Percentiles rank a stretch among this genome's conserved stretches.
These are phyloP conservation scores for Ochetophila trinervis DNA, from an alignment of 306 rosid species.

Conservation along the genomic window DNA sequence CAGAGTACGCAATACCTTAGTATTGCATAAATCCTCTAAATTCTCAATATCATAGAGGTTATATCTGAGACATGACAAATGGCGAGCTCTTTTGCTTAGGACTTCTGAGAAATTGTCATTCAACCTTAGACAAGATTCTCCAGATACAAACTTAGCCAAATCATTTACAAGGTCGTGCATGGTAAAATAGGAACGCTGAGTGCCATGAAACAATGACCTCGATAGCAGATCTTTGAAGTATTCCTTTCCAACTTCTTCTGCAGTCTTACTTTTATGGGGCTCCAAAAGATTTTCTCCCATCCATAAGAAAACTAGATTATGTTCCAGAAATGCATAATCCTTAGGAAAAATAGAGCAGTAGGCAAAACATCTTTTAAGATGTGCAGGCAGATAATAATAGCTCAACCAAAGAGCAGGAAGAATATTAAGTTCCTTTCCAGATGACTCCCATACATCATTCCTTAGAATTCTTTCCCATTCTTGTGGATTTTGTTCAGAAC, in stretches of 20 bases:
- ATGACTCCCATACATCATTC: too few relatives aligned
- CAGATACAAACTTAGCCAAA: constrained; percentile 4
- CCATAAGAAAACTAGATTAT: constrained; percentile 27
- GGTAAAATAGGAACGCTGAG: too few relatives aligned
- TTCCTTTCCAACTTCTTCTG: constrained; percentile 19
- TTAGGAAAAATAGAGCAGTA: constrained; percentile 27
- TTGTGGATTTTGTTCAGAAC: too few relatives aligned
- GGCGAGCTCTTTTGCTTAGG: not conserved
- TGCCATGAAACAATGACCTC: constrained; percentile 13
- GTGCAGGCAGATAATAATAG: too few relatives aligned
- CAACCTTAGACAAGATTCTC: not conserved
- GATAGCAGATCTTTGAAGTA: constrained; percentile 27
- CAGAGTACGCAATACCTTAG: not conserved
- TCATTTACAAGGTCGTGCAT: constrained; percentile 20
- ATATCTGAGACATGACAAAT: not conserved
- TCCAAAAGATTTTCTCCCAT: constrained; percentile 33
- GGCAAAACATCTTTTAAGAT: too few relatives aligned
- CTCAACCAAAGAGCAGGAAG: too few relatives aligned
- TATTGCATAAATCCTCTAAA: not conserved
- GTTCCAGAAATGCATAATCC: constrained; percentile 7
- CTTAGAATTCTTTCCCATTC: too few relatives aligned
- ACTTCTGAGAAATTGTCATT: not conserved
- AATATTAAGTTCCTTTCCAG: too few relatives aligned
- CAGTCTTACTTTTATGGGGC: not conserved
- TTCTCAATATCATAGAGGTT: too few relatives aligned